Evolutionary conservation across 331 rosid species (phyloP).

Genomic region (Saraca asoca): DNA sequence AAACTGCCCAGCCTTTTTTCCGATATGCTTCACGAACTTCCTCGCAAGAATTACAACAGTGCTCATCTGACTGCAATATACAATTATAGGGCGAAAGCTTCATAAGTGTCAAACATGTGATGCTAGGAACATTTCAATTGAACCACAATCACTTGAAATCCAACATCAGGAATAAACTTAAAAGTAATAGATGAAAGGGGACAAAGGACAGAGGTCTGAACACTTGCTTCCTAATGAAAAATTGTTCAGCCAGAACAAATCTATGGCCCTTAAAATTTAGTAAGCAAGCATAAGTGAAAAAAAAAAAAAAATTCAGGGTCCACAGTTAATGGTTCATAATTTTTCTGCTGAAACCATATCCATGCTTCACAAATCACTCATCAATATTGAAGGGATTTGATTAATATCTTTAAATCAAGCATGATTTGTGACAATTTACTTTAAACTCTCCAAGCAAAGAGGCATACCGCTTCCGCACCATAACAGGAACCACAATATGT

Average conservation of each 20-base stretch:
- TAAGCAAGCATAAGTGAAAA: not conserved
- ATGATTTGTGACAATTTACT: slow-evolving; percentile 4
- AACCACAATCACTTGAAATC: not conserved
- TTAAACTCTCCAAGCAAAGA: slow-evolving; percentile 21
- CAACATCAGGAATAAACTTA: not conserved
- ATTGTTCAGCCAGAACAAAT: not conserved
- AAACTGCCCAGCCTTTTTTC: slow-evolving; percentile 91
- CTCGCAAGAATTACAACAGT: slow-evolving; percentile 87
- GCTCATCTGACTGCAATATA: slow-evolving; percentile 65
- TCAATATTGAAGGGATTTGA: slow-evolving; percentile 22
- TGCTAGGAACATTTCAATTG: slow-evolving; percentile 16
- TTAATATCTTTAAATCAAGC: slow-evolving; percentile 7
- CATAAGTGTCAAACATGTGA: not conserved
- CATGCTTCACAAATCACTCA: slow-evolving; percentile 12
- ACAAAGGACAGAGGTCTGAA: slow-evolving; percentile 3
- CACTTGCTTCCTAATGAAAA: not conserved
- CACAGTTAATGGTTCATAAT: slow-evolving; percentile 5
- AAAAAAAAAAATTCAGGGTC: no score
- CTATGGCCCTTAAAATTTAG: not conserved
- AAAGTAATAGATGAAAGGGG: slow-evolving; percentile 2
- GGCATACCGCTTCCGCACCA: slow-evolving; percentile 82
- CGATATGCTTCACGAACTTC: slow-evolving; percentile 96
- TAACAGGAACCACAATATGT: slow-evolving; percentile 94
- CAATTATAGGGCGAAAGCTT: not conserved
- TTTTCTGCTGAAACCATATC: slow-evolving; percentile 9